These are phyloP conservation scores for Phytophthora multivora DNA, from an alignment of 352 stramenopile species.

Conservation along the genomic window DNA sequence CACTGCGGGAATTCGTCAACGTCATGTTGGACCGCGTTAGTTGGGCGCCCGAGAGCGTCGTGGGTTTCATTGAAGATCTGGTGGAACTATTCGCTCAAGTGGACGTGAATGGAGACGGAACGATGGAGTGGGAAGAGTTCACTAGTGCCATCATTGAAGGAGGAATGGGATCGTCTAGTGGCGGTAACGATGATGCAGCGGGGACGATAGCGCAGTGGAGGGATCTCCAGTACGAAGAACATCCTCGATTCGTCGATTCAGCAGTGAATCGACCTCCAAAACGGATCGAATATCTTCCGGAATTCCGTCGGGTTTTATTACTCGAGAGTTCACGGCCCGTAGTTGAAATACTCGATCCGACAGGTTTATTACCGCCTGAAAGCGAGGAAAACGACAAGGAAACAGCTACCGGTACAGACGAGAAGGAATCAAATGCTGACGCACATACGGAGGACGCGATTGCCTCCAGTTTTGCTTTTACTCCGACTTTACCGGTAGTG, in stretches of 20 bases:
- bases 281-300: slow-evolving; percentile 55
- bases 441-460: slow-evolving; percentile 12
- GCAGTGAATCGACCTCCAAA: slow-evolving; percentile 64
- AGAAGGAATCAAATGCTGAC: not conserved
- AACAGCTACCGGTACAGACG: not conserved
- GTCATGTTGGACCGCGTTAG: slow-evolving; percentile 74
- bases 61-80: slow-evolving; percentile 76
- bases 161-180: slow-evolving; percentile 55
- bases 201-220: slow-evolving; percentile 51
- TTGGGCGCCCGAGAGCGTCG: slow-evolving; percentile 58
- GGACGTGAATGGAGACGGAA: slow-evolving; percentile 77
- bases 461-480: slow-evolving; percentile 28
- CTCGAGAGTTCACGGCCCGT: slow-evolving; percentile 71
- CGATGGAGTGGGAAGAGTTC: slow-evolving; percentile 88
- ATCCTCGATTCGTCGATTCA: slow-evolving; percentile 51
- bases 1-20: slow-evolving; percentile 67
- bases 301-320: slow-evolving; percentile 65
- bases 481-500: slow-evolving; percentile 47
- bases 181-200: slow-evolving; percentile 29
- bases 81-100: slow-evolving; percentile 79
- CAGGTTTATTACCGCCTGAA: slow-evolving; percentile 44
- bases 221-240: slow-evolving; percentile 79
- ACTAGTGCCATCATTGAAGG: slow-evolving; percentile 83
- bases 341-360: slow-evolving; percentile 65
- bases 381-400: slow-evolving; percentile 30